These are phyloP conservation scores for Multifurca ochricompacta DNA, from an alignment of 768 basidiomycete species.

Conservation along the genomic window DNA sequence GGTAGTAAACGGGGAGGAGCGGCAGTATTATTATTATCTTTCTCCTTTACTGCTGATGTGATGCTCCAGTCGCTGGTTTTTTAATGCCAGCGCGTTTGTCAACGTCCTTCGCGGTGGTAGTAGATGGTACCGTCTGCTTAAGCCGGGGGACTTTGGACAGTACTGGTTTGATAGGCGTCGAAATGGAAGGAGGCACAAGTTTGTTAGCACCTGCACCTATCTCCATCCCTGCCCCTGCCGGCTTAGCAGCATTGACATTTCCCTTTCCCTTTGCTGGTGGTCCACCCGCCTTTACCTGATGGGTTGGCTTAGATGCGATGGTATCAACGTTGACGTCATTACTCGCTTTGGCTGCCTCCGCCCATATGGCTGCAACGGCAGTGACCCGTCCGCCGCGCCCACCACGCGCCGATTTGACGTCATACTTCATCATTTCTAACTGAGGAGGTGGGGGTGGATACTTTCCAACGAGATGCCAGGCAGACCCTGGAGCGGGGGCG, in stretches of 20 bases:
- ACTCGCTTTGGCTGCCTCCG: constrained; percentile 22
- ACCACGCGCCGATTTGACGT: constrained; percentile 69
- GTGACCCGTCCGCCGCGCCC: constrained; percentile 70
- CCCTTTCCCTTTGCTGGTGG: neutral
- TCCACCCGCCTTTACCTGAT: neutral
- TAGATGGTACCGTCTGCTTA: neutral
- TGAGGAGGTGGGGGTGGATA: constrained; percentile 25
- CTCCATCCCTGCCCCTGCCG: neutral
- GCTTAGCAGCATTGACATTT: neutral
- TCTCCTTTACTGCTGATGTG: neutral
- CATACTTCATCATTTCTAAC: constrained; percentile 57
- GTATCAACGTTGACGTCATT: neutral
- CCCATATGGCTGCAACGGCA: constrained; percentile 69
- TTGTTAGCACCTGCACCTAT: neutral
- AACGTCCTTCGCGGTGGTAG: neutral
- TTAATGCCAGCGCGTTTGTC: neutral
- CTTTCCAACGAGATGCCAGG: too few species aligned
- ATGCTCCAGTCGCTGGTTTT: neutral
- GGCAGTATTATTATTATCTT: constrained; percentile 5
- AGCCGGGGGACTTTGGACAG: neutral
- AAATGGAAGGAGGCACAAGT: neutral
- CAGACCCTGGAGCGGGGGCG: too few species aligned
- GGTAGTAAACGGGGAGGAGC: neutral
- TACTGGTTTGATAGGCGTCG: neutral
- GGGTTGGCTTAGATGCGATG: constrained; percentile 14